Evolutionary conservation across 352 stramenopile species (phyloP).

Genomic region (Phytophthora fragariae): DNA sequence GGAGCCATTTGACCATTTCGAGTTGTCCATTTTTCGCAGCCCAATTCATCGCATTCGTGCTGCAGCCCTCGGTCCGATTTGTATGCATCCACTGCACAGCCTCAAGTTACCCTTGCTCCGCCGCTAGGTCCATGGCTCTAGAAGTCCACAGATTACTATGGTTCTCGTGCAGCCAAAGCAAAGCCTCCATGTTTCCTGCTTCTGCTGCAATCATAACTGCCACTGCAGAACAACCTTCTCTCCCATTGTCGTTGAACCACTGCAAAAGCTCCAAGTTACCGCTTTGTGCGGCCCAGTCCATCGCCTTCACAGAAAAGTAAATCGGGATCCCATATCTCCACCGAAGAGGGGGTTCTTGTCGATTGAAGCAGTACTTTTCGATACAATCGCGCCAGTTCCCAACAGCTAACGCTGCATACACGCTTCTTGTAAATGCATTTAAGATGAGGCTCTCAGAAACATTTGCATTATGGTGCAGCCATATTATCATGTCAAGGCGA

Average conservation of each 20-base stretch:
- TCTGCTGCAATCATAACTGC: constrained; percentile 11
- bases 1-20: constrained; percentile 14
- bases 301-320: background rate
- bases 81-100: constrained; percentile 18
- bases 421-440: too few species aligned
- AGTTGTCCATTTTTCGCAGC: constrained; percentile 26
- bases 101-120: background rate
- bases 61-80: constrained; percentile 21
- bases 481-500: background rate
- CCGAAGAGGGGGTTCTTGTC: too few species aligned
- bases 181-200: constrained; percentile 10
- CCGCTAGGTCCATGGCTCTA: constrained; percentile 18
- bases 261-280: constrained; percentile 6
- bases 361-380: too few species aligned
- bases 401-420: too few species aligned
- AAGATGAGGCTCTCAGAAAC: background rate
- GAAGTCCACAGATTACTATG: constrained; percentile 10
- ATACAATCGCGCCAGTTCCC: too few species aligned
- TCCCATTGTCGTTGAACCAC: background rate
- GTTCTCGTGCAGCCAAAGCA: constrained; percentile 16
- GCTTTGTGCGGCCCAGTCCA: background rate
- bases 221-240: background rate
- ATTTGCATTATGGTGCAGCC: constrained; percentile 1
- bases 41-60: constrained; percentile 9
- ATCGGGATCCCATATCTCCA: too few species aligned